Base-by-base conservation (phyloP, 306 rosid genomes). In the Inga laurina region DNA sequence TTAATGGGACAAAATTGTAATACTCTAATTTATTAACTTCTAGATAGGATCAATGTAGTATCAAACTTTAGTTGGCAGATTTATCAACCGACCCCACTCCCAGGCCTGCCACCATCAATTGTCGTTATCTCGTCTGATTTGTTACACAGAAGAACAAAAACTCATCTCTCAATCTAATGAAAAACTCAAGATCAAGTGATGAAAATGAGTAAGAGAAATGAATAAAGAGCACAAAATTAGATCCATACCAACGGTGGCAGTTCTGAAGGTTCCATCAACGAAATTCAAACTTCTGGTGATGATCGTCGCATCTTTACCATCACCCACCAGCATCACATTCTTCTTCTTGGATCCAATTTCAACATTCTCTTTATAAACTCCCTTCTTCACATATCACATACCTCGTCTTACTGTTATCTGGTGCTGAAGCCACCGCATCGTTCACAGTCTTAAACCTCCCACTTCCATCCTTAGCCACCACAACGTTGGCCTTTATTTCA, bases 381-480 rank as follows among this genome's bases (percentile, higher is more conserved):
- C 94, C 45, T 82, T 72, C 72, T 91, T 91, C 86, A 89, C 91
- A 69, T 87, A 91, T 87, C 14, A 88, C 79, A 13, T 84, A 86
- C 78, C 94, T 84, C 8, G 46, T 86, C 44, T 81, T 82, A 32
- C 94, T 75, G 0, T 86, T 89, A 18, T 87, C 46, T 0, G 91
- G 90, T 19, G 86, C 87, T 1, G 91, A 78, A 4, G 75, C 89
- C 64, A 89, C 91, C 3, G 94, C 92, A 37, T 87, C 91, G 18
- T 72, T 76, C 78, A 91, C 34, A 10, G 91, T 89, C 88, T 64
- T 84, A 78, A 75, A 89, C 0, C 81, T 84, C 30, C 94, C 94
- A 74, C 91, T 89, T 56, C 91, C 94, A 45, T 91, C 92, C 76
- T 91, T 24, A 3, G 97, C 93, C 84, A 91, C 97, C 79, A 91